A percentile compares a stretch with the other conserved stretches of the same genome.
Conservation (phyloP, 768 basidiomycete genomes). For the Gymnopilus junonius region DNA sequence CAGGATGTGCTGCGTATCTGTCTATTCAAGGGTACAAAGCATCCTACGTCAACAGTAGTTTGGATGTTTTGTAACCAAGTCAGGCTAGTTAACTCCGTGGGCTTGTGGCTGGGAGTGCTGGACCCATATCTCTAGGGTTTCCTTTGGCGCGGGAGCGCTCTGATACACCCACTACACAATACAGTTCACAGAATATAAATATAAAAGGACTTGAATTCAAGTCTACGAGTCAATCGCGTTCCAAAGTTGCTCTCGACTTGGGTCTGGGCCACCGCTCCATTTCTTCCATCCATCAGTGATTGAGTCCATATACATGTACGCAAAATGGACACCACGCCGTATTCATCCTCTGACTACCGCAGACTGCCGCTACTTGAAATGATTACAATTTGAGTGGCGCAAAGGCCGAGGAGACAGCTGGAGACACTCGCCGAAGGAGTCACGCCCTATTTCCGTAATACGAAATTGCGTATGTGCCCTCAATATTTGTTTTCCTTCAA, state of each 20-base stretch:
- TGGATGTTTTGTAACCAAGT: not conserved
- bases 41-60: not conserved
- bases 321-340: not conserved
- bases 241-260: too few species aligned
- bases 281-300: too few species aligned
- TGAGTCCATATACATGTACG: too few species aligned
- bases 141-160: too few species aligned
- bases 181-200: too few species aligned
- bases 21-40: not conserved
- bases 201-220: too few species aligned
- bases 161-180: too few species aligned
- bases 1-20: conserved; percentile 4
- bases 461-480: not conserved
- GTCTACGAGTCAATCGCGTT: too few species aligned
- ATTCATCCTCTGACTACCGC: not conserved
- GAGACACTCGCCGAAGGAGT: not conserved
- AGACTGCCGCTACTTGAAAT: not conserved
- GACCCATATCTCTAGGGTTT: not conserved
- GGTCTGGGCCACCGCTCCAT: not conserved
- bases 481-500: not conserved
- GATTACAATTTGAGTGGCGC: not conserved
- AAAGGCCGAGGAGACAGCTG: not conserved
- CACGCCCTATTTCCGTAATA: not conserved
- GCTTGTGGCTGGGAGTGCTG: not conserved
- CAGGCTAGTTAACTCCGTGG: not conserved